Evolutionary conservation across 768 basidiomycete species (phyloP).

Genomic region (Guyanaporus albipodus): DNA sequence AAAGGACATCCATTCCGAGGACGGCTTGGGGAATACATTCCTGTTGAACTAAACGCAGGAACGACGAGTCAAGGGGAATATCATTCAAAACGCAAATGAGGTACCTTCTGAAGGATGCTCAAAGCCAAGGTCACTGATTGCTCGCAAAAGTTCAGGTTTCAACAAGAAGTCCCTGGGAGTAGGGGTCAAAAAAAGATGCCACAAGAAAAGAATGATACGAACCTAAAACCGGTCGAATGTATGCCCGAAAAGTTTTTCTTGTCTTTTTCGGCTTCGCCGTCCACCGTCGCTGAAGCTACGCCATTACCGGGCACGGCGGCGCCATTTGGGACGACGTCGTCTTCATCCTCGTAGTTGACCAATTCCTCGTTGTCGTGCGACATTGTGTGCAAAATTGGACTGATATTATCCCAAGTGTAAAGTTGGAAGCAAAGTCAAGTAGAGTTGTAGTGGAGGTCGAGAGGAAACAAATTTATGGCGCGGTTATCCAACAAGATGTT

Average conservation of each 20-base stretch:
- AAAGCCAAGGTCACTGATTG: slow-evolving; percentile 99
- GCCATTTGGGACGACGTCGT: slow-evolving; percentile 68
- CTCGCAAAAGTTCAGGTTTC: slow-evolving; percentile 94
- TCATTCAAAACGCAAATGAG: background rate
- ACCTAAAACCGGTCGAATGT: slow-evolving; percentile 99
- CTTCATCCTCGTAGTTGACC: slow-evolving; percentile 92
- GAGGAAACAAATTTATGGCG: slow-evolving; percentile 25
- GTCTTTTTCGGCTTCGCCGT: slow-evolving; percentile 65
- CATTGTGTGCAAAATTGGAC: slow-evolving; percentile 45
- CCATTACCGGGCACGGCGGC: slow-evolving; percentile 45
- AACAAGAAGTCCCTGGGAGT: slow-evolving; percentile 85
- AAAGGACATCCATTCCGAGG: slow-evolving; percentile 98
- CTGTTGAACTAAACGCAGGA: slow-evolving; percentile 76
- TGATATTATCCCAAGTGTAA: slow-evolving; percentile 25
- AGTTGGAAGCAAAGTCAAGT: slow-evolving; percentile 19
- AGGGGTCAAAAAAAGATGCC: slow-evolving; percentile 2
- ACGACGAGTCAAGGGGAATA: background rate
- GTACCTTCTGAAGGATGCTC: slow-evolving; percentile 99
- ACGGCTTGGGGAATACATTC: slow-evolving; percentile 99
- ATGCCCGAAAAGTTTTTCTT: slow-evolving; percentile 99
- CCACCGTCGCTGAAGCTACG: slow-evolving; percentile 43
- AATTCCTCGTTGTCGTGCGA: slow-evolving; percentile 87
- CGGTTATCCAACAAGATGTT: slow-evolving; percentile 4
- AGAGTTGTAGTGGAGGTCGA: slow-evolving; percentile 21
- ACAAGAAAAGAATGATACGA: slow-evolving; percentile 24